Conservation (phyloP, 106 monocot genomes). For the Acorus calamus region DNA sequence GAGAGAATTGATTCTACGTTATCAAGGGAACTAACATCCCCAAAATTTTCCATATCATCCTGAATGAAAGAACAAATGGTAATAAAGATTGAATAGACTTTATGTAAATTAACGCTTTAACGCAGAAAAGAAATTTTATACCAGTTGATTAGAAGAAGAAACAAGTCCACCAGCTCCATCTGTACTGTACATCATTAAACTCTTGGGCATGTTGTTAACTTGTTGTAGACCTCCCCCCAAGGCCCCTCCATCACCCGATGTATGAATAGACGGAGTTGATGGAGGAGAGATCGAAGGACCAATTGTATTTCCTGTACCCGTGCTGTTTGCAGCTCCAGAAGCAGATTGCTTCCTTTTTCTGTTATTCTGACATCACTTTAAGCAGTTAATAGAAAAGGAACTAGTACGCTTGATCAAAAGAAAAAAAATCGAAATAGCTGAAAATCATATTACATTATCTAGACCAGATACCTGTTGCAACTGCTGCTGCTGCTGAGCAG, state of each 20-base stretch:
- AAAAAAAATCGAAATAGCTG: background rate
- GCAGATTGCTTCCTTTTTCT: slow-evolving; percentile 83
- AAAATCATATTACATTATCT: too few relatives aligned
- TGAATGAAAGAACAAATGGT: slow-evolving; percentile 9
- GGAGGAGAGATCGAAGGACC: slow-evolving; percentile 87
- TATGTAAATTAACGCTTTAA: background rate
- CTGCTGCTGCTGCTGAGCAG: slow-evolving; percentile 63
- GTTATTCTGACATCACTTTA: slow-evolving; percentile 30
- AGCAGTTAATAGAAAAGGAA: slow-evolving; percentile 1
- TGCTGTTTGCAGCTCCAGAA: slow-evolving; percentile 90
- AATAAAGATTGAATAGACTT: background rate
- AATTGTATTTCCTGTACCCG: slow-evolving; percentile 81
- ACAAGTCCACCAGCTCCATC: slow-evolving; percentile 70
- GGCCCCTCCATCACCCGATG: slow-evolving; percentile 60
- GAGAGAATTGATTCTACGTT: slow-evolving; percentile 96
- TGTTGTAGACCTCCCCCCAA: slow-evolving; percentile 60
- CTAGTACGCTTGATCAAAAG: background rate
- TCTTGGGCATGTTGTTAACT: slow-evolving; percentile 63
- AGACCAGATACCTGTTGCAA: slow-evolving; percentile 33
- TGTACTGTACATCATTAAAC: slow-evolving; percentile 66
- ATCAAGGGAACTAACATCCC: slow-evolving; percentile 80
- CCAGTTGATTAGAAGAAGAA: slow-evolving; percentile 93
- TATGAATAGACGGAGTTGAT: slow-evolving; percentile 93
- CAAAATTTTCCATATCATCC: slow-evolving; percentile 91
- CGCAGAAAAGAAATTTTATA: slow-evolving; percentile 17